These are phyloP conservation scores for Suhomyces kunorum DNA, from an alignment of 1,139 yeast genomes.

Conservation along the genomic window DNA sequence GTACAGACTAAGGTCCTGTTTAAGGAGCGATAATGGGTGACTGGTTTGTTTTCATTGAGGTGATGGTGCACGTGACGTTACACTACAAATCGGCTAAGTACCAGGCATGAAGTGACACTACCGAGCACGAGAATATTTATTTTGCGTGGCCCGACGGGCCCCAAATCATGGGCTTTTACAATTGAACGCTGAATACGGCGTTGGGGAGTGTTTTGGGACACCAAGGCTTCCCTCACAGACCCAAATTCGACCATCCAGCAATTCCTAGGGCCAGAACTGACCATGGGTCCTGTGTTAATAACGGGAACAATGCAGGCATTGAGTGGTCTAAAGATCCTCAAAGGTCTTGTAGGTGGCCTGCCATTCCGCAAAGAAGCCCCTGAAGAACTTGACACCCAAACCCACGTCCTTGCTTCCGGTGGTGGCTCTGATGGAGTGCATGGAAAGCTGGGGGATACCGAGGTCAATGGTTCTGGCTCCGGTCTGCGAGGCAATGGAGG, in stretches of 20 bases:
- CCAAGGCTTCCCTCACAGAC: no score
- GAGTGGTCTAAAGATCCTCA: conserved; percentile 44
- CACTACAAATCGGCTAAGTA: no score
- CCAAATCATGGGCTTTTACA: no score
- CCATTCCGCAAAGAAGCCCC: conserved; percentile 64
- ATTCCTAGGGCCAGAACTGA: no score
- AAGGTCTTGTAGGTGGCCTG: conserved; percentile 46
- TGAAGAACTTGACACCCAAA: conserved; percentile 64
- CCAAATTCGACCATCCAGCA: no score
- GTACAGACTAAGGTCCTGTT: not conserved
- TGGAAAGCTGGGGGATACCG: conserved; percentile 76
- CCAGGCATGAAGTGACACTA: no score
- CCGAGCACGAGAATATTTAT: no score
- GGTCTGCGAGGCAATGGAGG: conserved; percentile 60
- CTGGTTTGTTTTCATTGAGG: conserved; percentile 10
- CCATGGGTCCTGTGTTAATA: no score
- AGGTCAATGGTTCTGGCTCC: conserved; percentile 78
- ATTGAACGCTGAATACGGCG: no score
- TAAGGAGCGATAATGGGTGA: conserved; percentile 10
- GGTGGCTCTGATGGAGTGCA: conserved; percentile 81
- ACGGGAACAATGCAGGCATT: no score
- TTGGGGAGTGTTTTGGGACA: no score
- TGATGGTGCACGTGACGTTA: conserved; percentile 10
- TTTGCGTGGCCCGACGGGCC: no score
- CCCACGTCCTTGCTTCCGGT: conserved; percentile 72